Conservation (phyloP, 345 rosid species). For the Pistacia integerrima region DNA sequence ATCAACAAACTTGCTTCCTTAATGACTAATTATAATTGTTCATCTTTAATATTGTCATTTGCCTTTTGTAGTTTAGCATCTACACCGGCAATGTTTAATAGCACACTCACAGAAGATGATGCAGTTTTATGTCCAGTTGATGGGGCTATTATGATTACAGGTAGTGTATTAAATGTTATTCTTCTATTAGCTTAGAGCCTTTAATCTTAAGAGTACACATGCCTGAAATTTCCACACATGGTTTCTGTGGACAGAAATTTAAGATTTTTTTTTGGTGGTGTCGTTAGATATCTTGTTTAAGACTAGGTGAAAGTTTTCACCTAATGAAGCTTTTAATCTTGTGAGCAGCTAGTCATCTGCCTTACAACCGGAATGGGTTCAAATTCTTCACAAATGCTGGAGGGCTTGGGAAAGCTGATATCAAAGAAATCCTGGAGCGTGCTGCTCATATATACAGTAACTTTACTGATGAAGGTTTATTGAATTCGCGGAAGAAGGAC, state of each 20-base stretch:
- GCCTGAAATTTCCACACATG: neutral
- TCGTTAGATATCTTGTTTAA: neutral
- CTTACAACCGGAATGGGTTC: constrained; percentile 96
- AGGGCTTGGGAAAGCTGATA: constrained; percentile 92
- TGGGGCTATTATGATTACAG: constrained; percentile 98
- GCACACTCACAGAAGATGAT: constrained; percentile 78
- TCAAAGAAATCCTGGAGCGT: constrained; percentile 79
- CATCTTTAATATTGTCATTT: constrained; percentile 6
- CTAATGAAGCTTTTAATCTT: constrained; percentile 23
- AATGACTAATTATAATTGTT: neutral
- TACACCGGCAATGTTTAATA: constrained; percentile 98
- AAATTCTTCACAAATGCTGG: constrained; percentile 93
- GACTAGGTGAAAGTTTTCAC: neutral
- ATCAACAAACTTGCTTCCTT: constrained; percentile 7
- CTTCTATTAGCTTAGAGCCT: constrained; percentile 7
- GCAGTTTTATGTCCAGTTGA: constrained; percentile 81
- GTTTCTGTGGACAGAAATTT: constrained; percentile 14
- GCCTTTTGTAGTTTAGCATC: constrained; percentile 72
- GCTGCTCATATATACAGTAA: constrained; percentile 77
- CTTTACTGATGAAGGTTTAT: constrained; percentile 41
- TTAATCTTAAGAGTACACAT: neutral
- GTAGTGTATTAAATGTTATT: constrained; percentile 35
- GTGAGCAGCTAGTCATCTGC: constrained; percentile 95
- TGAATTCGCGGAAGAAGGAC: constrained; percentile 36
- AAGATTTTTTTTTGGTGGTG: neutral